Conservation (phyloP, 73 alveolate species). For the Blepharisma stoltei region DNA sequence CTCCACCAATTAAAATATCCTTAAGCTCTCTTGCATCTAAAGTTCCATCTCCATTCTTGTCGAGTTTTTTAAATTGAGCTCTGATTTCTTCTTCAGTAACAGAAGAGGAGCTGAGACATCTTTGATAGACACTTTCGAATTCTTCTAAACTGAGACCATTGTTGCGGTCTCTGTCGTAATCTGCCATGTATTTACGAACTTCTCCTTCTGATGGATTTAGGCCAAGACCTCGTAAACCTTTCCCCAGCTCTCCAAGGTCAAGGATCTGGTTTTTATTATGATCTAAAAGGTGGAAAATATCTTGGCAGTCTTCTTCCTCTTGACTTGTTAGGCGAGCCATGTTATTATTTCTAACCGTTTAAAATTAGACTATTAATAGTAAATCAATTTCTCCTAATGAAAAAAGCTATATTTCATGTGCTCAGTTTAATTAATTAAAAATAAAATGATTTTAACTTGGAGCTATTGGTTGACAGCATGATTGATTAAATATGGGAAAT, state of each 20-base stretch:
- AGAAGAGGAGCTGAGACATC: slow-evolving; percentile 1
- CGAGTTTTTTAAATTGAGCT: slow-evolving; percentile 12
- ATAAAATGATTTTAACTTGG: too few species aligned
- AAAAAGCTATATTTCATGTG: too few species aligned
- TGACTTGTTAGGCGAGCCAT: too few species aligned
- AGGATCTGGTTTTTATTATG: not conserved
- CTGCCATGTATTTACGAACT: not conserved
- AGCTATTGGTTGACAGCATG: too few species aligned
- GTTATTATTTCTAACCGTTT: too few species aligned
- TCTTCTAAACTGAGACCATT: slow-evolving; percentile 2
- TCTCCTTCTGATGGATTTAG: slow-evolving; percentile 15
- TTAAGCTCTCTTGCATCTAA: not conserved
- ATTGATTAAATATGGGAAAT: too few species aligned
- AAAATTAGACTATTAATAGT: too few species aligned
- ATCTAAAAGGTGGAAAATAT: too few species aligned
- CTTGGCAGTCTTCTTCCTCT: too few species aligned
- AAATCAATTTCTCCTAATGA: too few species aligned
- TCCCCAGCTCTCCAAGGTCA: slow-evolving; percentile 4
- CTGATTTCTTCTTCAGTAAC: not conserved
- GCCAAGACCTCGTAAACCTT: slow-evolving; percentile 14
- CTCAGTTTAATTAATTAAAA: too few species aligned
- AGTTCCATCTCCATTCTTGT: not conserved
- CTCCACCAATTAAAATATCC: slow-evolving; percentile 13
- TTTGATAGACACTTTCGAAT: not conserved
- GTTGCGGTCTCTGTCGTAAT: slow-evolving; percentile 12